phyloP scores from a whole-genome alignment of 768 basidiomycete genomes.

The Boletus subcaerulescens region DNA sequence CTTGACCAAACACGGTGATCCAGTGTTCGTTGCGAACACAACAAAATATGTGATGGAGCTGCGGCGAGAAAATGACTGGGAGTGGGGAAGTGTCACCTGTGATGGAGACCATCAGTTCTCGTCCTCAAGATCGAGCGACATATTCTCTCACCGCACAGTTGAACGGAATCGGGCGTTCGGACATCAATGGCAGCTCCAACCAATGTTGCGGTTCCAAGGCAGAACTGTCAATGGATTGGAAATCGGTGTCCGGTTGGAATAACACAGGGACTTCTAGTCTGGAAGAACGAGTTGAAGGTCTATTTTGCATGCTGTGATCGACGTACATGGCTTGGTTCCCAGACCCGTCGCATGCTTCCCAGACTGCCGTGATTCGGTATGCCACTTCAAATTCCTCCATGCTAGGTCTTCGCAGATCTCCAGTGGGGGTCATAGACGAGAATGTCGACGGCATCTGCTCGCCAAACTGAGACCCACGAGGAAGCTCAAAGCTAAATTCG shows the following conservation, averaged over 20 bases:
- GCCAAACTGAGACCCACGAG: slow-evolving; percentile 43
- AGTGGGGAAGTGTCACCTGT: slow-evolving; percentile 60
- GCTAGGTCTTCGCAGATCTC: slow-evolving; percentile 20
- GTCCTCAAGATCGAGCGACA: neutral
- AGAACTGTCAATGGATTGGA: slow-evolving; percentile 53
- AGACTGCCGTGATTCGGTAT: slow-evolving; percentile 54
- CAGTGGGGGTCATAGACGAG: slow-evolving; percentile 35
- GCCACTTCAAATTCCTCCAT: slow-evolving; percentile 43
- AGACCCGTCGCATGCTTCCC: slow-evolving; percentile 51
- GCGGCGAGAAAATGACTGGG: slow-evolving; percentile 57
- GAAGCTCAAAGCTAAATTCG: slow-evolving; percentile 56
- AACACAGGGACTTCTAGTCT: slow-evolving; percentile 68
- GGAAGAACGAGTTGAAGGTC: slow-evolving; percentile 7
- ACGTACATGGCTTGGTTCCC: slow-evolving; percentile 49
- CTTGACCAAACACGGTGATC: slow-evolving; percentile 50
- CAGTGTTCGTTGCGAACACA: slow-evolving; percentile 64
- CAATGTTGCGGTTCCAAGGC: slow-evolving; percentile 48
- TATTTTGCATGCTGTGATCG: neutral
- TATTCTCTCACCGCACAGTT: slow-evolving; percentile 58
- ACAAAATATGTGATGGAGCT: slow-evolving; percentile 69
- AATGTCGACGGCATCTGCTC: slow-evolving; percentile 67
- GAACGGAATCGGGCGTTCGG: slow-evolving; percentile 62
- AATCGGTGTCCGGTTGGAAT: slow-evolving; percentile 57
- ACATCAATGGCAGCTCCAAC: slow-evolving; percentile 64
- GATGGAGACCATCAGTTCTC: slow-evolving; percentile 1